phyloP scores from a whole-genome alignment of 768 basidiomycete genomes.

The Lactifluus subvellereus region DNA sequence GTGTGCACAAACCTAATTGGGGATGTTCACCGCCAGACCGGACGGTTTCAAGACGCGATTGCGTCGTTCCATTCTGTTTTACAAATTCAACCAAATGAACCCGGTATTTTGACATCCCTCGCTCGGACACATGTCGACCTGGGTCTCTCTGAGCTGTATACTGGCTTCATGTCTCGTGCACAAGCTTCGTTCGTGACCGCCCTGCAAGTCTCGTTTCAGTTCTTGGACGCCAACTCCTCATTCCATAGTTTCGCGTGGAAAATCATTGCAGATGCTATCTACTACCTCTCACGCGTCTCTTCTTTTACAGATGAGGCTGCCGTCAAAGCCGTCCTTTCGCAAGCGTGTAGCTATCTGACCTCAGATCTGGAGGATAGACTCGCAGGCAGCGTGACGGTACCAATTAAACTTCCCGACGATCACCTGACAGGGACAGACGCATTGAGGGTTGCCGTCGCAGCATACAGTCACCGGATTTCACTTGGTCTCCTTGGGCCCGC shows the following conservation, averaged over 20 bases:
- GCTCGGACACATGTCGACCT: conserved; percentile 67
- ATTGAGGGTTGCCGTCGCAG: conserved; percentile 48
- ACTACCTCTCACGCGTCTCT: conserved; percentile 52
- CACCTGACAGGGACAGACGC: conserved; percentile 32
- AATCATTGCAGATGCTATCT: conserved; percentile 66
- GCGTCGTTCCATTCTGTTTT: conserved; percentile 54
- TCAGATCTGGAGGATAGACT: conserved; percentile 40
- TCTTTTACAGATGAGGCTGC: conserved; percentile 42
- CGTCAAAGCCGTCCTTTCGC: conserved; percentile 34
- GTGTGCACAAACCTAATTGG: conserved; percentile 76
- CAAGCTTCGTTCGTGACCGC: conserved; percentile 64
- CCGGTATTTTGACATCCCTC: conserved; percentile 66
- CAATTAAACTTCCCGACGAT: conserved; percentile 23
- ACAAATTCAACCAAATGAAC: conserved; percentile 51
- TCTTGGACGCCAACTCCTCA: conserved; percentile 49
- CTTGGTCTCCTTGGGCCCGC: conserved; percentile 49
- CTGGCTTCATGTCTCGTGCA: conserved; percentile 72
- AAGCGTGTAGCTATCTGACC: conserved; percentile 37
- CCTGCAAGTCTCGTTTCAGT: conserved; percentile 45
- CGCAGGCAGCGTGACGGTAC: conserved; percentile 35
- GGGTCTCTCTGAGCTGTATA: conserved; percentile 55
- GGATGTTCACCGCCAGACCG: conserved; percentile 74
- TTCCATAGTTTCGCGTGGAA: conserved; percentile 83
- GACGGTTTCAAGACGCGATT: conserved; percentile 72
- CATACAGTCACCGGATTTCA: conserved; percentile 56